These are phyloP conservation scores for Hordeum pubiflorum DNA, from an alignment of 202 grass and related monocot genomes.

Conservation along the genomic window DNA sequence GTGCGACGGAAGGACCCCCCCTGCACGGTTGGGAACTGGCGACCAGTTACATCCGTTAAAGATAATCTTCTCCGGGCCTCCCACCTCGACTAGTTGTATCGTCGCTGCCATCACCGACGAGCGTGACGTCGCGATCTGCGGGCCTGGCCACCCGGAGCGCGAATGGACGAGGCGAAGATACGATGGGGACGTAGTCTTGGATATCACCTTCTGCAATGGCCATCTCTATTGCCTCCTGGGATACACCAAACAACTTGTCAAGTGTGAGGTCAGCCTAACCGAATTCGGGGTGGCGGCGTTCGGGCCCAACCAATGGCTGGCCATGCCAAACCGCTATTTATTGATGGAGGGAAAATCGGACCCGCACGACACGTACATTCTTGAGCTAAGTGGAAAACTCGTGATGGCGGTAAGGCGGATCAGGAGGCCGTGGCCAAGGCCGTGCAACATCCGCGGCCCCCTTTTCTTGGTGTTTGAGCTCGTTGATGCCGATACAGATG, in stretches of 20 bases:
- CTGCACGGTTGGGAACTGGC: no score
- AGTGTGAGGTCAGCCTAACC: neutral
- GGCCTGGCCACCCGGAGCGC: no score
- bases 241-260: neutral
- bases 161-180: no score
- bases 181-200: no score
- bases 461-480: neutral
- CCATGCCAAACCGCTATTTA: neutral
- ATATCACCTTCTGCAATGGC: neutral
- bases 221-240: neutral
- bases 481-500: neutral
- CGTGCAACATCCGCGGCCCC: neutral
- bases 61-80: no score
- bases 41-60: no score
- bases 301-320: neutral
- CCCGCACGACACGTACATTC: neutral
- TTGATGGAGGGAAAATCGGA: neutral
- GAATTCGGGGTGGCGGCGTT: neutral
- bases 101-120: no score
- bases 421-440: neutral
- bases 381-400: neutral
- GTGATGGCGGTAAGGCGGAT: neutral
- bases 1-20: no score
- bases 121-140: no score
- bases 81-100: no score